Evolutionary conservation across 163 green algal species (phyloP), one percentile per base, ranked within the genome.

Genomic region (Scenedesmus sp.): DNA sequence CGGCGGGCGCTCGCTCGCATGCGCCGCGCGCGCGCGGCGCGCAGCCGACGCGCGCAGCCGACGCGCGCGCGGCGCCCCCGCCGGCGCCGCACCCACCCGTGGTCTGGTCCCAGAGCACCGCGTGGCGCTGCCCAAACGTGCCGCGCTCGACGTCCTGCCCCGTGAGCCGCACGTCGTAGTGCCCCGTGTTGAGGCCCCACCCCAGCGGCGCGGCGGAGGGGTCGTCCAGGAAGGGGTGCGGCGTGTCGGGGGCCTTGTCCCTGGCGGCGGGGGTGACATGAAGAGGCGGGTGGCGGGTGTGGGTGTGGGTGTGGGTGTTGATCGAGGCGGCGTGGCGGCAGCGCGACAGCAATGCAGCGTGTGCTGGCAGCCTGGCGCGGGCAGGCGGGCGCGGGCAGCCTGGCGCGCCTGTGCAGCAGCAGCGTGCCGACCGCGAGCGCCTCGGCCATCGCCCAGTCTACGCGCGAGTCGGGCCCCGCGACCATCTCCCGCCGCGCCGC

Each of bases 61-160:
- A n/a, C n/a, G n/a, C n/a, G n/a, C n/a, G n/a, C n/a, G n/a, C n/a
- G n/a, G n/a, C n/a, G n/a, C n/a, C n/a, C n/a, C n/a, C n/a, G n/a
- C n/a, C n/a, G n/a, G n/a, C n/a, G n/a, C 11, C 17, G 6, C 5
- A 58, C 70, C 0, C 31, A 63, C 69, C 86, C 22, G 77, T 88
- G 11, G 34, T 50, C 70, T 90, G 85, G 76, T 95, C 90, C 60
- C 88, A 88, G 26, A 95, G 70, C 33, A 89, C 85, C 28, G 84
- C 80, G 67, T 96, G 89, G 14, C 93, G 83, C 53, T 97, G 93
- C 60, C 91, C 92, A 80, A 97, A 97, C 18, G 93, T 97, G 44
- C 93, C 93, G 3, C 93, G 77, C 84, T 94, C 90, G 31, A 79
- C 81, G 80, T 97, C 93, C 84, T 97, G 73, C 10, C 93, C 93